Evolutionary conservation across 305 asterid genomes (phyloP), one percentile per base, ranked within the genome.

Genomic region (Lippia alba): DNA sequence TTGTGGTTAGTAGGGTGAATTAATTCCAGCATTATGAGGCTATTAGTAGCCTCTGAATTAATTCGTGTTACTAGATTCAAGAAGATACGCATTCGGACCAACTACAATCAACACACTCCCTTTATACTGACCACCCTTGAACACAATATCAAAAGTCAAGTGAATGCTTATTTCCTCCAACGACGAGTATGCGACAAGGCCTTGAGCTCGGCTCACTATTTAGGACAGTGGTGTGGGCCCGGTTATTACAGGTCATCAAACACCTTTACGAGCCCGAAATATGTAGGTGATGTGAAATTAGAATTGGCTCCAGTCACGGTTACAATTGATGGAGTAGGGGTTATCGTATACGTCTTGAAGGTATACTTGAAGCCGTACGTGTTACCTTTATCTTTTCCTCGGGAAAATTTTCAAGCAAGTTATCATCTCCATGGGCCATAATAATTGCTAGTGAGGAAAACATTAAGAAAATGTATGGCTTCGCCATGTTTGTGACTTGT

Each of bases 301-400:
- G 74, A 69, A 16, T 40, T 72, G 53, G 80, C 76, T 0, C 8
- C 20, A 1, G 82, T 83, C 62, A 80, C 82, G 2, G 0, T 1
- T 0, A 71, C 41, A 16, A 45, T 81, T 12, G 89, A 46, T 12
- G 81, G 77, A 15, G 17, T 82, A 16, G n/a, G 74, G 79, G 14
- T 78, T 80, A 12, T 20, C 55, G 0, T 79, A 36, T 10, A 61
- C 64, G 73, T 84, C 85, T 12, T 82, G 89, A 10, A 79, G 78
- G 44, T 78, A 83, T 36, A 78, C 61, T 3, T 76, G 81, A 9
- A 84, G 70, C 2, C n/a, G n/a, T n/a, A n/a, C 64, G 36, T 19
- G 85, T 79, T 8, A 67, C 33, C 18, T 72, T 82, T 30, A 70
- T 58, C 16, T 54, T 54, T n/a, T 49, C 69, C 1, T 30, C 19